Conservation (phyloP, 768 basidiomycete species). For the Paxillus ammoniavirescens region DNA sequence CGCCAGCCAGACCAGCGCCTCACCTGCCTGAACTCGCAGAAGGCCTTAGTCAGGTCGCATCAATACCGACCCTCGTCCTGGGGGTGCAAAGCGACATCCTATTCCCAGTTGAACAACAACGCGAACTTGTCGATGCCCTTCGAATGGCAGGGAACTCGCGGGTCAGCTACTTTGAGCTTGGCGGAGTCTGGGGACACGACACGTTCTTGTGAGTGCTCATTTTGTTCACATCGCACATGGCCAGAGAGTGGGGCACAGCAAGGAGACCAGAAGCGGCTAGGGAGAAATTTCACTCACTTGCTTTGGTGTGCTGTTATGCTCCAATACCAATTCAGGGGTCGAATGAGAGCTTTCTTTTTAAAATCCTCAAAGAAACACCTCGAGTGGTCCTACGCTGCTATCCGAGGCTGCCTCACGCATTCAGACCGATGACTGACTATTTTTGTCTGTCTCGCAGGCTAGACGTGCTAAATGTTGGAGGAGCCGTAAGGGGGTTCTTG, state of each 20-base stretch:
- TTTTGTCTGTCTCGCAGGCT: slow-evolving; percentile 43
- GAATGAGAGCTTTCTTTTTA: not conserved
- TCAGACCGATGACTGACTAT: slow-evolving; percentile 8
- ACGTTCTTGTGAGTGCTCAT: slow-evolving; percentile 76
- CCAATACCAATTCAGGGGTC: no score
- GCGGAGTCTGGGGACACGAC: slow-evolving; percentile 99
- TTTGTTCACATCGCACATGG: not conserved
- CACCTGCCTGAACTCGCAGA: slow-evolving; percentile 74
- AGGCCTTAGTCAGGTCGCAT: slow-evolving; percentile 71
- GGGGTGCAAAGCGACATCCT: slow-evolving; percentile 97
- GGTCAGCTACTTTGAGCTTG: slow-evolving; percentile 96
- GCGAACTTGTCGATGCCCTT: slow-evolving; percentile 91
- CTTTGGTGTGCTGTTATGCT: no score
- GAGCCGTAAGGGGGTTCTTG: slow-evolving; percentile 88
- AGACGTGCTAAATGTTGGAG: slow-evolving; percentile 87
- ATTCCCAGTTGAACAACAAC: slow-evolving; percentile 96
- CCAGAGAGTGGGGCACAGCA: not conserved
- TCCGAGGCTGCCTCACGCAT: not conserved
- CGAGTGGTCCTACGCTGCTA: not conserved
- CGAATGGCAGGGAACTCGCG: slow-evolving; percentile 83
- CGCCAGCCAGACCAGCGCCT: slow-evolving; percentile 69
- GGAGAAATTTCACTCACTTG: not conserved
- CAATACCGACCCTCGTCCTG: slow-evolving; percentile 82
- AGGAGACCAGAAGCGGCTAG: not conserved
- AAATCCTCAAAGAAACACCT: not conserved